Evolutionary conservation across 768 basidiomycete species (phyloP).

Genomic region (Naganishia kalamii): DNA sequence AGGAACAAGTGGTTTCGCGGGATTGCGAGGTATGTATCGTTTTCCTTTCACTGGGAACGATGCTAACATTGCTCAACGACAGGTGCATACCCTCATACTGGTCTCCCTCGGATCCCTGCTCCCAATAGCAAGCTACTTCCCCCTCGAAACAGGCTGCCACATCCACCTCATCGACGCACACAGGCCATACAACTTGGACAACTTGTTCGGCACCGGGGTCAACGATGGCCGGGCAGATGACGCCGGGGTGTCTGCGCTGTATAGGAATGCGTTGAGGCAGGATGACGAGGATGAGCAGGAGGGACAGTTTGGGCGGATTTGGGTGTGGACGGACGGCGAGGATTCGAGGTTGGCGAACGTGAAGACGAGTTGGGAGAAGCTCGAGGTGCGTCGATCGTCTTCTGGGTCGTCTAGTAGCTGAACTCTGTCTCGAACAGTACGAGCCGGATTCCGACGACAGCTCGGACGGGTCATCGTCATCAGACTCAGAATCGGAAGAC

Average conservation of each 20-base stretch:
- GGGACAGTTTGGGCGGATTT: slow-evolving; percentile 55
- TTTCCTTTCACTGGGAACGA: not conserved
- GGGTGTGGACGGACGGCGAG: slow-evolving; percentile 90
- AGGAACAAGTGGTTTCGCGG: slow-evolving; percentile 4
- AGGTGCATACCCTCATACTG: slow-evolving; percentile 72
- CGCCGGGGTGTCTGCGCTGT: slow-evolving; percentile 43
- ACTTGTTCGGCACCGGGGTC: slow-evolving; percentile 58
- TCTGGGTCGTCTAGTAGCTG: slow-evolving; percentile 27
- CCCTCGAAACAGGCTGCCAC: slow-evolving; percentile 51
- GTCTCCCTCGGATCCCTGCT: slow-evolving; percentile 86
- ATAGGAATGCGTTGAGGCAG: not conserved
- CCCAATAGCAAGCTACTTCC: slow-evolving; percentile 62
- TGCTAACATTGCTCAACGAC: not conserved
- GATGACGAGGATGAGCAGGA: slow-evolving; percentile 25
- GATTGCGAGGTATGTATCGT: slow-evolving; percentile 9
- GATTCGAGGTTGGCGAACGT: slow-evolving; percentile 65
- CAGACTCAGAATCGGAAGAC: slow-evolving; percentile 38
- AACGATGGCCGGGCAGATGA: slow-evolving; percentile 27
- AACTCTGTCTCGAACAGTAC: slow-evolving; percentile 53
- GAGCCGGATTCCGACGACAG: slow-evolving; percentile 65
- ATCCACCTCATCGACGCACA: slow-evolving; percentile 93
- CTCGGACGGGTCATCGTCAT: slow-evolving; percentile 45
- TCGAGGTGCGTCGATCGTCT: slow-evolving; percentile 56
- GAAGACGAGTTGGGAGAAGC: slow-evolving; percentile 72
- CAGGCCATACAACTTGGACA: slow-evolving; percentile 80